Evolutionary conservation across 306 rosid genomes (phyloP).

Genomic region (Dalbergia cultrata): DNA sequence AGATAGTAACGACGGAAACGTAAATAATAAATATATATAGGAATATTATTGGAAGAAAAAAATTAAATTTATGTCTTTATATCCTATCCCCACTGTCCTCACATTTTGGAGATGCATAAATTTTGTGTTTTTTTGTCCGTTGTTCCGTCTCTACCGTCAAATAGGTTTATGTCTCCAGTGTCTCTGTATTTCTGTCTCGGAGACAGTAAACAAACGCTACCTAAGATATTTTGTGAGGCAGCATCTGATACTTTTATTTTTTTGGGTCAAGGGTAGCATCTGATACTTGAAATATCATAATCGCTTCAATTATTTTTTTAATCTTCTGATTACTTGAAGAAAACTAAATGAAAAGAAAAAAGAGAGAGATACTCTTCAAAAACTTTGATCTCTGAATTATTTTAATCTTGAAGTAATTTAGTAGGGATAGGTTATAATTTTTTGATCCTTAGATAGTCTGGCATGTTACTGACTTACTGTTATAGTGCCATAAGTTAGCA

Average conservation of each 20-base stretch:
- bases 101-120: too few relatives aligned
- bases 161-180: too few relatives aligned
- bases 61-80: too few relatives aligned
- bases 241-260: background rate
- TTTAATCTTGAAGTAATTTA: slow-evolving; percentile 28
- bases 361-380: slow-evolving; percentile 6
- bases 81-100: too few relatives aligned
- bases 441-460: background rate
- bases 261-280: too few relatives aligned
- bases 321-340: slow-evolving; percentile 18
- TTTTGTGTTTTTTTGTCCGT: too few relatives aligned
- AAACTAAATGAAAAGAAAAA: background rate
- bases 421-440: slow-evolving; percentile 5
- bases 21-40: too few relatives aligned
- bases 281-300: background rate
- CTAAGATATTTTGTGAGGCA: slow-evolving; percentile 9
- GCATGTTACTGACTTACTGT: background rate
- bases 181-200: too few relatives aligned
- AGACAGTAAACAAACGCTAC: too few relatives aligned
- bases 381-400: background rate
- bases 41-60: too few relatives aligned
- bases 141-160: too few relatives aligned
- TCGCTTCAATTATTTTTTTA: slow-evolving; percentile 36
- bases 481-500: slow-evolving; percentile 1
- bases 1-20: too few relatives aligned